phyloP scores from a whole-genome alignment of 2,329 filamentous ascomycete species.

The Verruconis gallopava region DNA sequence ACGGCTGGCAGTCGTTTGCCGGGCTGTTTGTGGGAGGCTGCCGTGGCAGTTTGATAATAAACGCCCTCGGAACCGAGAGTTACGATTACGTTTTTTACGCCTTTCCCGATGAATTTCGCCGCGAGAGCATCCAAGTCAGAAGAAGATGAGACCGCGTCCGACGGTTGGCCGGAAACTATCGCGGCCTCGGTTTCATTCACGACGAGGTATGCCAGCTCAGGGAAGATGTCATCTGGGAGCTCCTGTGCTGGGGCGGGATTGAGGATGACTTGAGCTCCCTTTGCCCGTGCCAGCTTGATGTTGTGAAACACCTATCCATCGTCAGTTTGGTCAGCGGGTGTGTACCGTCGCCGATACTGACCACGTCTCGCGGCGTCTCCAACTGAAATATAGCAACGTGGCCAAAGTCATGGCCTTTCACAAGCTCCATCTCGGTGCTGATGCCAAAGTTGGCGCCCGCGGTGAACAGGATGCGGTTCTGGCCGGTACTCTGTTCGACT shows the following conservation, averaged over 20 bases:
- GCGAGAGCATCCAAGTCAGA: conserved; percentile 32
- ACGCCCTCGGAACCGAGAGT: conserved; percentile 54
- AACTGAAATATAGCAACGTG: conserved; percentile 34
- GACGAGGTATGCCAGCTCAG: conserved; percentile 61
- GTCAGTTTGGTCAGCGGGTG: conserved; percentile 2
- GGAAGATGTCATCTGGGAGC: conserved; percentile 54
- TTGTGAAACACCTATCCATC: conserved; percentile 21
- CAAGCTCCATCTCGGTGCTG: conserved; percentile 20
- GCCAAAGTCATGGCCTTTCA: conserved; percentile 27
- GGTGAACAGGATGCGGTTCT: conserved; percentile 37
- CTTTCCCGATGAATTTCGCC: conserved; percentile 49
- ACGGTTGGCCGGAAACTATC: conserved; percentile 46
- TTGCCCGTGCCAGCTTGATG: conserved; percentile 22
- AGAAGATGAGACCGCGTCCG: conserved; percentile 19
- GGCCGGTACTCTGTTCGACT: conserved; percentile 33
- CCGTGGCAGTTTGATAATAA: conserved; percentile 31
- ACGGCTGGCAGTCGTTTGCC: conserved; percentile 39
- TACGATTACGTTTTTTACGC: conserved; percentile 66
- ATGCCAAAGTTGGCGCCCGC: conserved; percentile 34
- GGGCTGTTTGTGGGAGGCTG: conserved; percentile 26
- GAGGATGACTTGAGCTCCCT: conserved; percentile 46
- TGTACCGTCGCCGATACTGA: conserved; percentile 11
- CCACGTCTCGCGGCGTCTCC: conserved; percentile 32
- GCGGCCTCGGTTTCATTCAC: conserved; percentile 86
- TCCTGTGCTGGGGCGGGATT: conserved; percentile 66